Evolutionary conservation across 805 yeast genomes (phyloP), one percentile per base, ranked within the genome.

Genomic region (Wickerhamomyces bovis): DNA sequence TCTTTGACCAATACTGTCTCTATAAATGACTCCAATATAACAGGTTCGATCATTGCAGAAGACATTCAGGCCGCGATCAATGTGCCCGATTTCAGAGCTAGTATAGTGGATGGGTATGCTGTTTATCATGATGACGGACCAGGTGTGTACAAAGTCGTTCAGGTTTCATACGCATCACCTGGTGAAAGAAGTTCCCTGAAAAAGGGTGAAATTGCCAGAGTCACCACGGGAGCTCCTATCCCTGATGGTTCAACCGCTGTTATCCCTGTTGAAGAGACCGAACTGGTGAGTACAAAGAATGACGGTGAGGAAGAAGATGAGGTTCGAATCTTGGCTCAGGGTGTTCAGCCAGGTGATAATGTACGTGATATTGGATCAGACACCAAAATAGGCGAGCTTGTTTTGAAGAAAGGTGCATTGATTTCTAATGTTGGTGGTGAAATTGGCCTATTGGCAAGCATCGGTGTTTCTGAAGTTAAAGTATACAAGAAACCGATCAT

Each of bases 51-150:
- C 6, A 36, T 74, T 7, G 72, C 77, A 6, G 71, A 72, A 46
- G 75, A 73, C 46, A 49, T 76, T 3, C 41, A 38, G 31, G 63
- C 79, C 1, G 62, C 67, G 0, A 51, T 62, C 1, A 60, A 67
- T 44, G 76, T 75, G 12, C 81, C 81, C 0, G 63, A 67, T 16
- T 76, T 73, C 58, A 55, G 76, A n/a, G 80, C 82, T 2, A 71
- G 78, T 47, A 73, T 77, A 23, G 81, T 77, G 4, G 82, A 77
- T 53, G 82, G 82, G 0, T 77, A 77, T 51, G 81, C 81, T 1
- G 77, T 76, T 1, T 47, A 62, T 6, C 67, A 68, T 47, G 44
- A 66, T 0, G 79, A 73, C 52, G 74, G 78, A 10, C 73, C 78
- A 0, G 78, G 76, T 1, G 54, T 57, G 0, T 71, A 70, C 45